phyloP scores from a whole-genome alignment of 306 rosid species.

The Quercus robur region DNA sequence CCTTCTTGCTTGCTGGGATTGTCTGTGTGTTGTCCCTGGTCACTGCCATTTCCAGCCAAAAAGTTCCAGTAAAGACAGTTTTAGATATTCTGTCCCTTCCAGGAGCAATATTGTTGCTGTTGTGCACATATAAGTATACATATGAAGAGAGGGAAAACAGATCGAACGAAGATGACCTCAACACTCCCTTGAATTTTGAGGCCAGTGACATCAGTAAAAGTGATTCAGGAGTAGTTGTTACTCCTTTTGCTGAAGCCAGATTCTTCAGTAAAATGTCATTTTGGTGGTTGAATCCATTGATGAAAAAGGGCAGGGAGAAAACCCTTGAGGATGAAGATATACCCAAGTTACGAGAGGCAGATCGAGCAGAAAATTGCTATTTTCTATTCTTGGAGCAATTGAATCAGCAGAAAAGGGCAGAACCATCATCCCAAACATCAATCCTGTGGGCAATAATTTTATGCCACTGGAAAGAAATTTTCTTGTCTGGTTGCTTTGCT shows the following conservation, averaged over 20 bases:
- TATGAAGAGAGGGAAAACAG: conserved; percentile 11
- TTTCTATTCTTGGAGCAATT: conserved; percentile 29
- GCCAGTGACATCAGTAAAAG: conserved; percentile 11
- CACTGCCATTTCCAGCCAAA: conserved; percentile 28
- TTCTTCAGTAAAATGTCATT: conserved; percentile 45
- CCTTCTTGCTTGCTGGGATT: conserved; percentile 44
- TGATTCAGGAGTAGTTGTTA: conserved; percentile 26
- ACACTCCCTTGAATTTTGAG: conserved; percentile 36
- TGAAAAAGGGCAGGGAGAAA: conserved; percentile 72
- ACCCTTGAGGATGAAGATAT: conserved; percentile 59
- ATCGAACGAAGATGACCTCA: conserved; percentile 27
- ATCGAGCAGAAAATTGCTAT: conserved; percentile 64
- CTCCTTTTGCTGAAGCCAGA: conserved; percentile 64
- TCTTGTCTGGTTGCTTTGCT: conserved; percentile 64
- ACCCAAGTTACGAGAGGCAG: conserved; percentile 56
- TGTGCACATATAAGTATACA: conserved; percentile 33
- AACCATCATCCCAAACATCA: conserved; percentile 32
- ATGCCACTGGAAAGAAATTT: conserved; percentile 64
- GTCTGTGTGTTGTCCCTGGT: conserved; percentile 42
- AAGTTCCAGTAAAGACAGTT: conserved; percentile 35
- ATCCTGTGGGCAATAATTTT: conserved; percentile 40
- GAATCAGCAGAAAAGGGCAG: conserved; percentile 30
- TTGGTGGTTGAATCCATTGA: conserved; percentile 86
- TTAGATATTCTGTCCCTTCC: conserved; percentile 48
- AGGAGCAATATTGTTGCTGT: conserved; percentile 46